Base-by-base conservation (phyloP, 768 basidiomycete genomes). In the Suillus luteus region DNA sequence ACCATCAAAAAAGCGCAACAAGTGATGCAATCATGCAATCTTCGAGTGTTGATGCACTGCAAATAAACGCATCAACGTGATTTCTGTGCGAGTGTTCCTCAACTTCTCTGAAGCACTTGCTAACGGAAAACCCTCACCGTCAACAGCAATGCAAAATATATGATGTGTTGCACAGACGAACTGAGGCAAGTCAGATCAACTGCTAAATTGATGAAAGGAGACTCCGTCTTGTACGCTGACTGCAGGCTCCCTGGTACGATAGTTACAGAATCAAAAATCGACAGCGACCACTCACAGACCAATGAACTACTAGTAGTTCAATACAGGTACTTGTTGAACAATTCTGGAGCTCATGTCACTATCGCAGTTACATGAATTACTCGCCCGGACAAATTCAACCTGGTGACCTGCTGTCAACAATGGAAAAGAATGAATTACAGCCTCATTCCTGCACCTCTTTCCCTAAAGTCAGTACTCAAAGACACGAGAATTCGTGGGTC, bases 1-100 rank as follows among this genome's bases (percentile, higher is more conserved):
- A 5, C 31, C 49, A 51, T 51, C 48, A 31, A 52, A 52, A 52
- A 52, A 52, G 51, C 52, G 19, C 52, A 54, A 52, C 27, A 17
- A 31, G 27, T 17, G 27, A 5, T 31, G 5, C 17, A 10, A 52
- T 31, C 27, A 52, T 27, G n/a, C n/a, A 17, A 19, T 33, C 31
- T 19, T 52, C 1, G 31, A 33, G 27, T 5, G 51, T 10, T 5
- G 31, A 33, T 33, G 17, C 51, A 19, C 31, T 52, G 27, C 27
- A 10, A 6, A 9, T 19, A 19, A 31, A 19, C 31, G 31, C 52
- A 54, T 3, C 31, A 54, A 35, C 52, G 6, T 54, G 6, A 54
- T 12, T 7, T 19, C 52, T 35, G 11, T 12, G 10, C 31, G 19
- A 54, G 52, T 54, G 33, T 12, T 54, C 33, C 11, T 35, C 33